Evolutionary conservation across 306 rosid species (phyloP).

Genomic region (Oemleria cerasiformis): DNA sequence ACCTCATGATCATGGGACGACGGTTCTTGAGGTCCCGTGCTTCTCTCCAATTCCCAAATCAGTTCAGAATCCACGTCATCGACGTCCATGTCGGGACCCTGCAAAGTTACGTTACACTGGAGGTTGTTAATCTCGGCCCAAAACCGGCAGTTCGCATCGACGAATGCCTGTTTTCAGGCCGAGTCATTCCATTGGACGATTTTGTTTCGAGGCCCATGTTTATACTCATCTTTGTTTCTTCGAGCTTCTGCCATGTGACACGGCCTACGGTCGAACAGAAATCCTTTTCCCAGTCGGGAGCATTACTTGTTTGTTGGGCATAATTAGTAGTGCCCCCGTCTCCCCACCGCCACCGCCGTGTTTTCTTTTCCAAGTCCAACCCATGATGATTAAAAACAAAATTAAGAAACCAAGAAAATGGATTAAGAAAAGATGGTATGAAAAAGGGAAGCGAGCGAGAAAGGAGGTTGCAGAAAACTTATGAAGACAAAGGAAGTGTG

Average conservation of each 20-base stretch:
- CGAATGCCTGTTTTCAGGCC: conserved; percentile 72
- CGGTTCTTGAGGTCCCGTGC: conserved; percentile 20
- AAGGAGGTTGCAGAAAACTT: too few relatives aligned
- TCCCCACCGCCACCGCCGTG: too few relatives aligned
- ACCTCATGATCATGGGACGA: conserved; percentile 4
- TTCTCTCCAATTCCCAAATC: conserved; percentile 44
- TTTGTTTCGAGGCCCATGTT: conserved; percentile 35
- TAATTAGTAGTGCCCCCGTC: too few relatives aligned
- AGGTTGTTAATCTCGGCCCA: conserved; percentile 55
- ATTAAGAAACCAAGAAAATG: too few relatives aligned
- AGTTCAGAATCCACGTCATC: conserved; percentile 66
- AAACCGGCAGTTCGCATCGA: conserved; percentile 61
- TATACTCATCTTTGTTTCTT: conserved; percentile 48
- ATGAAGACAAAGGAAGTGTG: too few relatives aligned
- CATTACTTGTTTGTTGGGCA: conserved; percentile 11
- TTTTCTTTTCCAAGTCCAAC: too few relatives aligned
- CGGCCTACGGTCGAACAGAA: conserved; percentile 54
- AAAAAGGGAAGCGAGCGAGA: too few relatives aligned
- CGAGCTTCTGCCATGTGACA: conserved; percentile 61
- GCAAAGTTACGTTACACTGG: conserved; percentile 41
- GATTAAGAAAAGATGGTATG: too few relatives aligned
- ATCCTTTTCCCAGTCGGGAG: conserved; percentile 76
- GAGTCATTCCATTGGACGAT: conserved; percentile 73
- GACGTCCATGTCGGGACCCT: conserved; percentile 57
- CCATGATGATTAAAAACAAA: too few relatives aligned